Conservation (phyloP, 768 basidiomycete genomes). For the Naganishia kalamii region DNA sequence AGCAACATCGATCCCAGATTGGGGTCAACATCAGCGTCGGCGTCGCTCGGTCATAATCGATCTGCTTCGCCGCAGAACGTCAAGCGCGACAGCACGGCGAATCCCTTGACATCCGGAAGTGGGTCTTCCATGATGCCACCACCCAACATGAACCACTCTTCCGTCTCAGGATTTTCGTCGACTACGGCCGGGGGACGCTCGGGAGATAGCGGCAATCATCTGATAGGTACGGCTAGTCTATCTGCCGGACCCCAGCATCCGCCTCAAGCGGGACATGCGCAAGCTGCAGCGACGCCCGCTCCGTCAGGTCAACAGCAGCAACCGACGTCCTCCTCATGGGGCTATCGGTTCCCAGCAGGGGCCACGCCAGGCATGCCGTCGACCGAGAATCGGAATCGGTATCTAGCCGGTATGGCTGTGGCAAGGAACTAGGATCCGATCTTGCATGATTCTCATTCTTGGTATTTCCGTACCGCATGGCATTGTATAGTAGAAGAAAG, state of each 20-base stretch:
- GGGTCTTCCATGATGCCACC: not conserved
- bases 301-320: not conserved
- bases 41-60: not conserved
- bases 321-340: slow-evolving; percentile 1
- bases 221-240: not conserved
- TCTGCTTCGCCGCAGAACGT: slow-evolving; percentile 3
- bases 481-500: not conserved
- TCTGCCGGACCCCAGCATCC: slow-evolving; percentile 6
- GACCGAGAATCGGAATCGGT: slow-evolving; percentile 7
- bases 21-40: not conserved
- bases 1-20: not conserved
- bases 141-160: not conserved
- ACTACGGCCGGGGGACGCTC: not conserved
- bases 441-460: not conserved
- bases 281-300: not conserved
- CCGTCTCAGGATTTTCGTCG: not conserved
- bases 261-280: not conserved
- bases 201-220: not conserved
- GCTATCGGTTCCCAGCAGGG: slow-evolving; percentile 4
- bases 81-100: not conserved
- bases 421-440: not conserved
- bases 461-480: not conserved
- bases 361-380: slow-evolving; percentile 7
- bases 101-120: not conserved
- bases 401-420: not conserved